Evolutionary conservation across 2,329 filamentous ascomycete species (phyloP).

Genomic region (Byssochlamys sp.): DNA sequence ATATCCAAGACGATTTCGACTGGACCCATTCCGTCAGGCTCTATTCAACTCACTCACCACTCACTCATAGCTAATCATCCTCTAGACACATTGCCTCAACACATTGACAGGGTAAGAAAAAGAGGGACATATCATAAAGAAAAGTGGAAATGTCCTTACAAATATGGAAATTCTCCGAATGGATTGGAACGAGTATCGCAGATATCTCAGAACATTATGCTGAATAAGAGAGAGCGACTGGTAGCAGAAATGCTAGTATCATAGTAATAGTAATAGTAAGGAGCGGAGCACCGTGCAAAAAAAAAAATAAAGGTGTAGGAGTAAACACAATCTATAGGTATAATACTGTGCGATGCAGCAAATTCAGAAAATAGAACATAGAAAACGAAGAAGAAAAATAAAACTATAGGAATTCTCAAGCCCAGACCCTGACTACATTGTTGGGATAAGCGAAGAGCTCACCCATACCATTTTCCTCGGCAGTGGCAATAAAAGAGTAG

Average conservation of each 20-base stretch:
- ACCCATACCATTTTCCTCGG: neutral
- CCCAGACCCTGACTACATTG: neutral
- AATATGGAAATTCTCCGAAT: conserved; percentile 4
- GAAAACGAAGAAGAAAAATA: neutral
- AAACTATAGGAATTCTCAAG: neutral
- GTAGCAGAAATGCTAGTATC: neutral
- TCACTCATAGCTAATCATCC: too few species aligned
- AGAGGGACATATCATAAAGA: too few species aligned
- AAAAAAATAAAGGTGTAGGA: neutral
- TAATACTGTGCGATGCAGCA: neutral
- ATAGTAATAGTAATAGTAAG: neutral
- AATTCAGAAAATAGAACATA: neutral
- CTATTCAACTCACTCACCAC: too few species aligned
- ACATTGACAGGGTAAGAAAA: too few species aligned
- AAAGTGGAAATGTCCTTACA: neutral
- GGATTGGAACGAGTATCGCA: neutral
- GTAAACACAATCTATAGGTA: neutral
- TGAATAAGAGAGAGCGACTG: neutral
- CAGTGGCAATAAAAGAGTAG: neutral
- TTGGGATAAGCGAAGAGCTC: neutral
- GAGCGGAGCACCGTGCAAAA: neutral
- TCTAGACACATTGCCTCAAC: too few species aligned
- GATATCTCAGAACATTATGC: neutral
- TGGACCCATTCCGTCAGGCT: too few species aligned
- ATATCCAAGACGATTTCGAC: too few species aligned